A percentile compares a stretch with the other conserved stretches of the same genome.
These are phyloP conservation scores for Gossypium ekmanianum DNA, from an alignment of 345 rosid genomes.

Conservation along the genomic window DNA sequence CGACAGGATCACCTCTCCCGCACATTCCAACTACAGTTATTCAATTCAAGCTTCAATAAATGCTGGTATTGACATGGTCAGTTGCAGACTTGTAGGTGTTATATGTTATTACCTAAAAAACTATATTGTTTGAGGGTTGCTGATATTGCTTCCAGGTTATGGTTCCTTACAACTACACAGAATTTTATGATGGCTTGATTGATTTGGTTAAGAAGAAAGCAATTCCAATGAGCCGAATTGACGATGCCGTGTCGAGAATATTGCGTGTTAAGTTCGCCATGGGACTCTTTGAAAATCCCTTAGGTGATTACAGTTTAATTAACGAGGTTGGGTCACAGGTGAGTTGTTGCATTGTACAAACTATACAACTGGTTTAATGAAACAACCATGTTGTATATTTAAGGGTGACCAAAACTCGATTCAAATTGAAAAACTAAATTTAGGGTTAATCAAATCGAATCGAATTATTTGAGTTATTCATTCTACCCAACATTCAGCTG, in stretches of 20 bases:
- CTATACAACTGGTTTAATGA: background rate
- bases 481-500: no score
- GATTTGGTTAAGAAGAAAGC: slow-evolving; percentile 38
- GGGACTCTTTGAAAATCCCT: slow-evolving; percentile 50
- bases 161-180: slow-evolving; percentile 38
- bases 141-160: background rate
- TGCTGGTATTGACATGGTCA: slow-evolving; percentile 47
- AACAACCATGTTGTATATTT: no score
- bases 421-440: no score
- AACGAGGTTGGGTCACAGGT: background rate
- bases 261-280: slow-evolving; percentile 54
- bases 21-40: slow-evolving; percentile 37
- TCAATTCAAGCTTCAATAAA: slow-evolving; percentile 27
- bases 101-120: background rate
- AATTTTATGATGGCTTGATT: slow-evolving; percentile 41
- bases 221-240: slow-evolving; percentile 57
- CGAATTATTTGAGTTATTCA: no score
- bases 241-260: slow-evolving; percentile 61
- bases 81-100: background rate
- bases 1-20: slow-evolving; percentile 35
- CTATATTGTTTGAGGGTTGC: background rate
- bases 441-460: no score
- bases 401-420: no score
- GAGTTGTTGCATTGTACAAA: background rate
- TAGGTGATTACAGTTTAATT: slow-evolving; percentile 4